Conservation (phyloP, 2,329 filamentous ascomycete species). For the Zymoseptoria ardabiliae region DNA sequence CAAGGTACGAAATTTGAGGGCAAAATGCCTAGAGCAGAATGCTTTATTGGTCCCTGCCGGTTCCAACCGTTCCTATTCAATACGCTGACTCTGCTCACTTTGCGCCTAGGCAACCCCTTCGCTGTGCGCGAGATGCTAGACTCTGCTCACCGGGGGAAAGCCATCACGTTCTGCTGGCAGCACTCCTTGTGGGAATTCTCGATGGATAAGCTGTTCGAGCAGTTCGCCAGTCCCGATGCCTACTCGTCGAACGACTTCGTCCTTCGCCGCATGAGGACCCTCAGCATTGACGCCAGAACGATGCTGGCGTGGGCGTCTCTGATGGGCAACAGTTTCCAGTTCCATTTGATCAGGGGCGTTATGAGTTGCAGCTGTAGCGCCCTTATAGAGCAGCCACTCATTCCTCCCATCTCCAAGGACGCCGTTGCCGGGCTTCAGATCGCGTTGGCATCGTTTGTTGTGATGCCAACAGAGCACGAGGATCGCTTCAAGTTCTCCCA, state of each 20-base stretch:
- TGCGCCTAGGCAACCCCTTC: conserved; percentile 65
- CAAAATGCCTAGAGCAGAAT: conserved; percentile 49
- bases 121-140: conserved; percentile 88
- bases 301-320: conserved; percentile 83
- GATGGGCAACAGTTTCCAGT: conserved; percentile 76
- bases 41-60: no score
- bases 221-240: conserved; percentile 72
- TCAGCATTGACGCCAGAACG: conserved; percentile 65
- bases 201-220: conserved; percentile 74
- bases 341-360: conserved; percentile 68
- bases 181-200: conserved; percentile 77
- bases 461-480: conserved; percentile 75
- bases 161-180: conserved; percentile 85
- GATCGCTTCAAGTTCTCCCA: conserved; percentile 82
- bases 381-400: conserved; percentile 37
- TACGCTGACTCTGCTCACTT: no score
- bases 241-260: conserved; percentile 79
- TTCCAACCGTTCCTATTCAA: no score
- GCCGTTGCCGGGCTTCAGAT: conserved; percentile 73
- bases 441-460: conserved; percentile 69
- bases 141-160: conserved; percentile 76
- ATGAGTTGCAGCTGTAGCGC: conserved; percentile 68
- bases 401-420: conserved; percentile 56
- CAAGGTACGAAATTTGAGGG: conserved; percentile 53
- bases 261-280: conserved; percentile 65